Evolutionary conservation across 2,329 filamentous ascomycete species (phyloP), one percentile per base, ranked within the genome.

Genomic region (Aurifilum marmelostoma): DNA sequence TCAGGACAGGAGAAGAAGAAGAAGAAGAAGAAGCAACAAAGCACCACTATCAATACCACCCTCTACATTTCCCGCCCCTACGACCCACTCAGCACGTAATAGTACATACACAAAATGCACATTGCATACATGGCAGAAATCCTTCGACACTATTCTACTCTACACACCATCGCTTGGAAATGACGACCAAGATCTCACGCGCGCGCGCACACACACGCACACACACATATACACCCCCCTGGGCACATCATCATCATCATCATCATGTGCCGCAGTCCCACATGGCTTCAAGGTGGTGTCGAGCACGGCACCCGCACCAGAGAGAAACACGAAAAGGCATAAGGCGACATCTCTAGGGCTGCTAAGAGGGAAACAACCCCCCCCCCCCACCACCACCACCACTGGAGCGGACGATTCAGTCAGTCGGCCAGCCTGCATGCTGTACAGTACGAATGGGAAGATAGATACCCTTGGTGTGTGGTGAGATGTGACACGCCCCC

Each of bases 201-300:
- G 6, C 24, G 27, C 18, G 43, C 18, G 16, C 41, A 7, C 41
- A 7, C 6, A 16, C 41, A 47, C 37, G 5, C 41, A 47, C 41
- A 47, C 21, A 6, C 18, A 47, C 2, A 8, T 9, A 7, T 6
- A 8, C 3, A 8, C 43, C 43, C 37, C 37, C 34, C n/a, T n/a
- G n/a, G n/a, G n/a, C n/a, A n/a, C n/a, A n/a, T n/a, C n/a, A n/a
- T n/a, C n/a, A n/a, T 32, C n/a, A 29, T n/a, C 60, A 12, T 39
- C 52, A 21, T 37, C 37, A 24, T 50, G 37, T 18, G 39, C 37
- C 27, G 39, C 58, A 41, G 18, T 52, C 56, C 65, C 65, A 66
- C 65, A 66, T 66, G 65, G 65, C 65, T 61, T 50, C 9, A 43
- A 61, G 65, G 50, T 61, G 65, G 29, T 66, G 63, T 43, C 39